Evolutionary conservation across 139 green algal species (phyloP), one percentile per base, ranked within the genome.

Genomic region (Tetradesmus obliquus): DNA sequence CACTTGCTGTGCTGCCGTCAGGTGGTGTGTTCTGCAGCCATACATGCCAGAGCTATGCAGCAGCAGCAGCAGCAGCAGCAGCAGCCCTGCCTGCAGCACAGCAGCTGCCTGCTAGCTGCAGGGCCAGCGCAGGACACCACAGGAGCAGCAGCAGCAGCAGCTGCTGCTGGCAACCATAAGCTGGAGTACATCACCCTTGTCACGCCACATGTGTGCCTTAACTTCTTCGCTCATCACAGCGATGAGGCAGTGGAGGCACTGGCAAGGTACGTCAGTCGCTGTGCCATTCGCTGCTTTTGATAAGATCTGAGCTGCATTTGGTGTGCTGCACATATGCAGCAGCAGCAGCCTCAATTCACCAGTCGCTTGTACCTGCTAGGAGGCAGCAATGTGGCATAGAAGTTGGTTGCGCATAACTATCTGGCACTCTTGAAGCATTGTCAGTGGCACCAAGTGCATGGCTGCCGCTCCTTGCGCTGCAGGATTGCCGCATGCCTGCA

Each of bases 11-110:
- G 76, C 76, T 51, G 5, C 9, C 57, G 53, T 19, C 86, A 90
- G 86, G 69, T 90, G 10, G 71, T 90, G 12, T 90, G 86, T 71
- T 84, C 71, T 13, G 19, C 71, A 20, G 86, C 19, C 9, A 45
- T 90, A 5, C 55, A 72, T 57, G 53, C 86, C n/a, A 55, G 9
- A n/a, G 76, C 66, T 13, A n/a, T 17, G 55, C n/a, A 24, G 45
- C 8, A 22, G 2, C 32, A 60, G 60, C 60, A 89, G 45, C n/a
- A 10, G 24, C 58, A 79, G 57, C 54, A 45, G 32, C 32, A 51
- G 76, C 76, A 82, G 76, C 76, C 24, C 3, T 24, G 86, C 51
- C 54, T 54, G 51, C 13, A 12, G 19, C 53, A 55, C 0, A 5
- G 66, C 66, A 76, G 76, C 51, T 81, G 76, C 45, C 60, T 90